phyloP scores from a whole-genome alignment of 106 monocot genomes.

The Dactylorhiza incarnata region DNA sequence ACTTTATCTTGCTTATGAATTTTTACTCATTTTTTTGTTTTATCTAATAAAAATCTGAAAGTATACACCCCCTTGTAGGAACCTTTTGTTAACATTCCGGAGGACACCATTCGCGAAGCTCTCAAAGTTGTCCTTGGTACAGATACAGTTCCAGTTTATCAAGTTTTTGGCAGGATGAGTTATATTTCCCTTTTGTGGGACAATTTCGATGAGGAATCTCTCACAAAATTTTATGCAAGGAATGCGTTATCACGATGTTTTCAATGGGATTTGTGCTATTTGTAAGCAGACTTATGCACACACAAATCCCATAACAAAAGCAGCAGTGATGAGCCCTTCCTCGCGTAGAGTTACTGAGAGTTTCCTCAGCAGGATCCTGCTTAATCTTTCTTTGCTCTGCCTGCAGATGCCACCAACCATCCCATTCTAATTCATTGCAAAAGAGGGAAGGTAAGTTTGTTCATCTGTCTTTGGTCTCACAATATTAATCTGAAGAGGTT shows the following conservation, averaged over 20 bases:
- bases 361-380: background rate
- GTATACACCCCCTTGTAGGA: slow-evolving; percentile 32
- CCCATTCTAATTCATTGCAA: slow-evolving; percentile 85
- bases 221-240: too few species aligned
- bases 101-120: slow-evolving; percentile 63
- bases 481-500: background rate
- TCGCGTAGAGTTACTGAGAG: too few species aligned
- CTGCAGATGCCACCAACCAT: slow-evolving; percentile 61
- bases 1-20: background rate
- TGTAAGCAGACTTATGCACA: too few species aligned
- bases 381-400: background rate
- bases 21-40: background rate
- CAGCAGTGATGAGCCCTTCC: too few species aligned
- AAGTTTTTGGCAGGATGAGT: background rate
- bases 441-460: slow-evolving; percentile 60
- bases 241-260: too few species aligned
- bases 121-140: slow-evolving; percentile 80
- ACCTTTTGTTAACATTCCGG: slow-evolving; percentile 64
- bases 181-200: too few species aligned
- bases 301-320: too few species aligned
- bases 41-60: background rate
- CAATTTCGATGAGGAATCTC: too few species aligned
- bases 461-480: background rate
- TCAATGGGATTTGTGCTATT: too few species aligned
- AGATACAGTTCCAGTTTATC: background rate